These are phyloP conservation scores for Fraxinus latifolia DNA, from an alignment of 305 asterid species.

Conservation along the genomic window DNA sequence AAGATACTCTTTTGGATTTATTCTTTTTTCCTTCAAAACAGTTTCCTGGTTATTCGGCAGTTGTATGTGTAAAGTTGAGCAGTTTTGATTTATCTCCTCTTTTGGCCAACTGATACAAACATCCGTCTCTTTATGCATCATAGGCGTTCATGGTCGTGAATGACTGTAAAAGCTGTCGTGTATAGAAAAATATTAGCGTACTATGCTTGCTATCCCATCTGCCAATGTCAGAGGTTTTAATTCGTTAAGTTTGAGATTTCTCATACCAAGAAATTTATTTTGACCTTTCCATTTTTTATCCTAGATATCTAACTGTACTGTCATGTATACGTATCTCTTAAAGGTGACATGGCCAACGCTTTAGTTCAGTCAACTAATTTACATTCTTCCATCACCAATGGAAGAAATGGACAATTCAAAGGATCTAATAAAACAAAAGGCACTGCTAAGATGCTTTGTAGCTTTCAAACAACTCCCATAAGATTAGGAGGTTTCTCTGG, in stretches of 20 bases:
- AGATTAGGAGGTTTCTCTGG: conserved; percentile 59
- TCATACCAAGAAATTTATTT: neutral
- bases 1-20: neutral
- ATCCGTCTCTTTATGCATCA: neutral
- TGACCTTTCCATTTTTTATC: neutral
- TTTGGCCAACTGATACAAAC: neutral
- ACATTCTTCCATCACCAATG: conserved; percentile 50
- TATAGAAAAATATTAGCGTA: neutral
- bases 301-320: conserved; percentile 19
- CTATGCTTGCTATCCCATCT: neutral
- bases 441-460: conserved; percentile 49
- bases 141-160: neutral
- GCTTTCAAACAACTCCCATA: conserved; percentile 33
- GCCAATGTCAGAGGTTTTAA: neutral
- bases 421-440: conserved; percentile 48
- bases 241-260: neutral
- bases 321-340: conserved; percentile 30
- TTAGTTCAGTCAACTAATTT: conserved; percentile 64
- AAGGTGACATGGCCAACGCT: conserved; percentile 64
- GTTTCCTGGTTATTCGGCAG: neutral
- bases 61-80: neutral
- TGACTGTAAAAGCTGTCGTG: neutral
- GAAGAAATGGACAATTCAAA: conserved; percentile 46
- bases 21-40: neutral
- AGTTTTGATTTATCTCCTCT: neutral